phyloP scores from a whole-genome alignment of 2,329 filamentous ascomycete genomes.

The Lanzia echinophila region DNA sequence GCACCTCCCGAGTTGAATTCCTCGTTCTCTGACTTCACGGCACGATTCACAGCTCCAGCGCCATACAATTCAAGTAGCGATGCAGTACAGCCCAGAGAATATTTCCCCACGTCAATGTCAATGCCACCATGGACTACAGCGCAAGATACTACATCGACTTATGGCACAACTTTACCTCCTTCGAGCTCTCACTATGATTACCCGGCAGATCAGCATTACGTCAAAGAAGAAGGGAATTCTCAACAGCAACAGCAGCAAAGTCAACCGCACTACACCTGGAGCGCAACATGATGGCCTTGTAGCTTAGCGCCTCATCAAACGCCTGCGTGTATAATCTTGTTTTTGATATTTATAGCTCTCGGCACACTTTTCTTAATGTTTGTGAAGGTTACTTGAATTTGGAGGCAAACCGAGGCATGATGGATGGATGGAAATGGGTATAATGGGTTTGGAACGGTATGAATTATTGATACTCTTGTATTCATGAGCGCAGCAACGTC shows the following conservation, averaged over 20 bases:
- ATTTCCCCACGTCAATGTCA: constrained; percentile 20
- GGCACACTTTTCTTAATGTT: neutral
- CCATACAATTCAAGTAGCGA: constrained; percentile 16
- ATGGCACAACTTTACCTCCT: constrained; percentile 17
- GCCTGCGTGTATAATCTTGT: neutral
- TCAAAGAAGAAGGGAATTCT: constrained; percentile 18
- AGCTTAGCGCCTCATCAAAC: too few species aligned
- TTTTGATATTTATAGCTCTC: neutral
- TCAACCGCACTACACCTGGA: constrained; percentile 27
- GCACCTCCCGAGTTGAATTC: constrained; percentile 22
- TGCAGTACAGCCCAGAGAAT: constrained; percentile 18
- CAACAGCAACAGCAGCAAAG: constrained; percentile 10
- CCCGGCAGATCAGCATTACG: constrained; percentile 18
- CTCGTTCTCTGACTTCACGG: constrained; percentile 18
- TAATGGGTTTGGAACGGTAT: neutral
- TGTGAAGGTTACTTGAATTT: neutral
- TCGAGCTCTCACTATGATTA: constrained; percentile 24
- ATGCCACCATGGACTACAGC: constrained; percentile 24
- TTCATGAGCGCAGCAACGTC: neutral
- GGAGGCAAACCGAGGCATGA: neutral
- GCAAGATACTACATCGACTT: constrained; percentile 16
- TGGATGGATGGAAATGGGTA: neutral
- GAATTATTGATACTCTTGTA: neutral
- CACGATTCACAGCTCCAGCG: constrained; percentile 19
- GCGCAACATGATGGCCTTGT: constrained; percentile 11